Conservation (phyloP, 257 asterid genomes). For the Hygrophila difformis region DNA sequence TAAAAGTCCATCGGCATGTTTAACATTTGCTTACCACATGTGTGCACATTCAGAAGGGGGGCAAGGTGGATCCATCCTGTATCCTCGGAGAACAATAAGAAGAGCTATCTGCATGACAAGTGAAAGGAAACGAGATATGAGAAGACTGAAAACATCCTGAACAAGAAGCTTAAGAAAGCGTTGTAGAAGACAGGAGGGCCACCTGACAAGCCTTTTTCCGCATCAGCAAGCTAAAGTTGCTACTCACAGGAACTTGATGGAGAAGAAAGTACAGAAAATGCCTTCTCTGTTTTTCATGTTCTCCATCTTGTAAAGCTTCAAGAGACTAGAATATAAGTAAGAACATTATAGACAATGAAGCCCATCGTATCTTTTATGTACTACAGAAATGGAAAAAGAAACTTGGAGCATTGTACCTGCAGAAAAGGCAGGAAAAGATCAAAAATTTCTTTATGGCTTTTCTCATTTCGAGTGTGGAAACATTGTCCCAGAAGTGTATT, state of each 20-base stretch:
- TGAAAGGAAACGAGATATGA: conserved; percentile 15
- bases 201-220: conserved; percentile 96
- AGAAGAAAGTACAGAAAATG: conserved; percentile 85
- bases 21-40: conserved; percentile 69
- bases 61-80: conserved; percentile 91
- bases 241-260: conserved; percentile 95
- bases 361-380: conserved; percentile 2
- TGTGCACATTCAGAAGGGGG: conserved; percentile 96
- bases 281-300: conserved; percentile 91
- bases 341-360: conserved; percentile 13
- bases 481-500: conserved; percentile 95
- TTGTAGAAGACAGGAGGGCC: conserved; percentile 16
- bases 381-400: neutral
- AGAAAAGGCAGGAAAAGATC: conserved; percentile 96
- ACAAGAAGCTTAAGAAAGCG: conserved; percentile 13
- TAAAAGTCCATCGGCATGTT: conserved; percentile 16
- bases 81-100: conserved; percentile 79
- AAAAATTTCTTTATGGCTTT: conserved; percentile 95
- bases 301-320: conserved; percentile 98
- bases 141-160: conserved; percentile 15
- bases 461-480: conserved; percentile 95
- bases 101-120: conserved; percentile 66
- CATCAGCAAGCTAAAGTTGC: conserved; percentile 88
- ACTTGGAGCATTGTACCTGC: conserved; percentile 48
- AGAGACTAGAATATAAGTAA: conserved; percentile 60